Evolutionary conservation across 257 asterid genomes (phyloP), one percentile per base, ranked within the genome.

Genomic region (Oldenlandia corymbosa): DNA sequence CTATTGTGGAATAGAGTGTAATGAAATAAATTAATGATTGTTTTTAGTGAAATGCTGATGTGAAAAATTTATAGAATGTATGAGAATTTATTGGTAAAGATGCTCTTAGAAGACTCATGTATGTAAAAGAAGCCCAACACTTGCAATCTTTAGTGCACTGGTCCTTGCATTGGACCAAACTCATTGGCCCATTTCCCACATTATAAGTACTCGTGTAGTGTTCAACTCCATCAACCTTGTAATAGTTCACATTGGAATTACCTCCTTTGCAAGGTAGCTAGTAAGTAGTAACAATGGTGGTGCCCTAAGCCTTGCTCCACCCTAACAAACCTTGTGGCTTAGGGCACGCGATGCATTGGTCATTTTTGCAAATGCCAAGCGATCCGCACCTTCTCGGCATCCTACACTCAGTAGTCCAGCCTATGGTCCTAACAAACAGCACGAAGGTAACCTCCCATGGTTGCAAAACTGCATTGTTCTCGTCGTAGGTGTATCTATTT

Each of bases 331-430:
- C 88, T 9, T 51, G 71, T 6, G 78, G 72, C 13, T 41, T 69
- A 1, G 88, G 85, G 53, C 85, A 75, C 9, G 83, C 80, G 3
- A 84, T 77, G 31, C 91, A 84, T 23, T 79, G 84, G 55, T 70
- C 59, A 10, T 53, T 78, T 4, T 77, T 78, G 56, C 76, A 79
- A 2, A 79, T 70, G 0, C 83, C 87, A 17, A 79, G 55, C 0
- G 70, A 70, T 9, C 85, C 90, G 55, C 90, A 84, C 55, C 72
- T 73, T 34, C 49, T 70, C 0, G 83, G 80, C n/a, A 71, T 31
- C 64, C 61, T 39, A 71, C 74, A 75, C 11, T 68, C 74, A 10
- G 58, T 62, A 11, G 66, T 69, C 17, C 51, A 9, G 37, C 69
- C 47, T 16, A 55, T 36, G 4, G 68, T 66, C 53, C 71, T 50